Percentiles rank a stretch among this genome's conserved stretches.
Evolutionary conservation across 2,329 filamentous ascomycete species (phyloP).

Genomic region (Colletotrichum noveboracense): DNA sequence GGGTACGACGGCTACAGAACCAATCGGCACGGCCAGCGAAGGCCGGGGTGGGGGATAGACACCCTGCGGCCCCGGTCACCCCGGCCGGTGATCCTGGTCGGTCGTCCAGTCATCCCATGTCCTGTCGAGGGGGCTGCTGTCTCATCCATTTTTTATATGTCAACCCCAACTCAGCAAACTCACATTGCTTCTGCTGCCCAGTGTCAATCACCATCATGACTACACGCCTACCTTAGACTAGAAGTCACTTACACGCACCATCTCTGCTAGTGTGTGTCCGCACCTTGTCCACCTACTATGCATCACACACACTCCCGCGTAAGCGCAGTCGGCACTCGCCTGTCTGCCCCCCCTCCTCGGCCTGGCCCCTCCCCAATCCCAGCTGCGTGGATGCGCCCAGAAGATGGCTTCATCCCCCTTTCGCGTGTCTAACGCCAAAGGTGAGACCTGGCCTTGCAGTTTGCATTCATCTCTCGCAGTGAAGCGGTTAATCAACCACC

Average conservation of each 20-base stretch:
- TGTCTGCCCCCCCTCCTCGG: neutral
- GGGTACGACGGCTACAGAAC: neutral
- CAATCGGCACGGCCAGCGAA: constrained; percentile 20
- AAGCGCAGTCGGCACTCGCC: constrained; percentile 12
- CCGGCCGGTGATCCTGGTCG: neutral
- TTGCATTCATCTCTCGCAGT: neutral
- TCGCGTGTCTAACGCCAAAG: neutral
- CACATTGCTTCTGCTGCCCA: neutral
- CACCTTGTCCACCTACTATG: neutral
- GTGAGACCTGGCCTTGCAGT: neutral
- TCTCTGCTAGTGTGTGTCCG: neutral
- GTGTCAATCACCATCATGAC: neutral
- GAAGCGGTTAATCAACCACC: neutral
- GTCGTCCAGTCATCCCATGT: neutral
- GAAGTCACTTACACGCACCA: neutral
- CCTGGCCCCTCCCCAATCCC: neutral
- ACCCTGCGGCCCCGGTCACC: neutral
- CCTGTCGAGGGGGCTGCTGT: constrained; percentile 4
- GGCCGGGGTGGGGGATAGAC: neutral
- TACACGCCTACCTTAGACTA: neutral
- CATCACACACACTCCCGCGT: neutral
- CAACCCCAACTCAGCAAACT: neutral
- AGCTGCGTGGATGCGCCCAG: neutral
- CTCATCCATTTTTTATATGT: neutral
- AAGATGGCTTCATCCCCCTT: neutral